Conservation (phyloP, 352 stramenopile species). For the Phytophthora litchii region DNA sequence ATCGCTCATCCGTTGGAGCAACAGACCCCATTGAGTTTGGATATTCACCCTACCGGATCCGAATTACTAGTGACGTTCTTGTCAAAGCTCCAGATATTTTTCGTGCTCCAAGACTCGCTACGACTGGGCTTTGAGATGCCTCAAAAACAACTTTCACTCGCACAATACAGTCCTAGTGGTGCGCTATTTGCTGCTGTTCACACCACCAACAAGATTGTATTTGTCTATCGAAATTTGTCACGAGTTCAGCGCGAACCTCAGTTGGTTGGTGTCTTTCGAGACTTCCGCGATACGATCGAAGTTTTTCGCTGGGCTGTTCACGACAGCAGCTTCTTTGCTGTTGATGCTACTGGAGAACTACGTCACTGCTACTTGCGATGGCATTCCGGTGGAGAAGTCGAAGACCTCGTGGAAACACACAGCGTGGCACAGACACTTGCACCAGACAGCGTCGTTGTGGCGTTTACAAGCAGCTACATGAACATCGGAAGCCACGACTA, state of each 20-base stretch:
- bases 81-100: conserved; percentile 65
- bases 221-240: conserved; percentile 56
- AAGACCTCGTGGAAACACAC: conserved; percentile 46
- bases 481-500: conserved; percentile 59
- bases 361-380: conserved; percentile 47
- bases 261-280: conserved; percentile 49
- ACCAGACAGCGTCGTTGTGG: conserved; percentile 28
- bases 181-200: conserved; percentile 55
- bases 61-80: conserved; percentile 61
- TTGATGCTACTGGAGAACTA: conserved; percentile 37
- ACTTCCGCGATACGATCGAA: conserved; percentile 48
- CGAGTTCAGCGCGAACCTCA: conserved; percentile 54
- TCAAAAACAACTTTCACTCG: conserved; percentile 63
- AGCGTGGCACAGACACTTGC: conserved; percentile 30
- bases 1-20: conserved; percentile 56
- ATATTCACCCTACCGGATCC: conserved; percentile 61
- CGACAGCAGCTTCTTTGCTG: conserved; percentile 58
- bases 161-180: conserved; percentile 68
- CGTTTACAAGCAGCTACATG: conserved; percentile 36
- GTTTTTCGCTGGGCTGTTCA: conserved; percentile 50
- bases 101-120: conserved; percentile 65
- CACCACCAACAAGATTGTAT: conserved; percentile 44
- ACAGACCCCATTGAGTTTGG: conserved; percentile 48
- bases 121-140: conserved; percentile 66
- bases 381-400: conserved; percentile 44